Percentiles rank a stretch among this genome's conserved stretches.
These are phyloP conservation scores for Aspergillus arachidicola DNA, from an alignment of 2,329 filamentous ascomycete species.

Conservation along the genomic window DNA sequence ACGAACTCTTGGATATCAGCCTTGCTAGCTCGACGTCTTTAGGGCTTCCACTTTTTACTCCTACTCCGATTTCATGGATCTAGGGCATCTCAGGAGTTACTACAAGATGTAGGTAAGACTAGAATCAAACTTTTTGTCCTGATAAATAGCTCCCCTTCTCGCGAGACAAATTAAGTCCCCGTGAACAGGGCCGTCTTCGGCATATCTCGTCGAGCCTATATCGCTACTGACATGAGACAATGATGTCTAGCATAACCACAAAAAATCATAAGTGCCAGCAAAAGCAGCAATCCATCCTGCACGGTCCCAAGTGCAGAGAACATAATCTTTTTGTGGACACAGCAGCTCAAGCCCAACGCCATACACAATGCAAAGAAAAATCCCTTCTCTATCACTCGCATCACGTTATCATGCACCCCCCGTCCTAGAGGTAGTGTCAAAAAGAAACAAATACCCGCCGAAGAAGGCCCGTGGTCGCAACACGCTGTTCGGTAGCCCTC, in stretches of 20 bases:
- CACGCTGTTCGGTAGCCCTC: neutral
- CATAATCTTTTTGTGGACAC: conserved; percentile 28
- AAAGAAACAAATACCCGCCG: conserved; percentile 26
- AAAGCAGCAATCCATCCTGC: conserved; percentile 37
- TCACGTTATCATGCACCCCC: conserved; percentile 24
- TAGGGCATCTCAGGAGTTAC: neutral
- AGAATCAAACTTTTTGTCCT: conserved; percentile 25
- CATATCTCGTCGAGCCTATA: conserved; percentile 25
- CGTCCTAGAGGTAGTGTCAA: conserved; percentile 20
- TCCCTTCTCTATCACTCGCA: conserved; percentile 32
- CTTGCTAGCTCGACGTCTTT: neutral
- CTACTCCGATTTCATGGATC: neutral
- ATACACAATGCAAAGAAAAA: conserved; percentile 45
- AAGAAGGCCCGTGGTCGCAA: conserved; percentile 26
- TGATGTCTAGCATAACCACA: conserved; percentile 32
- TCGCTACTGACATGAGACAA: conserved; percentile 28
- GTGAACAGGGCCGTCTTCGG: conserved; percentile 28
- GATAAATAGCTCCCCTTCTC: conserved; percentile 33
- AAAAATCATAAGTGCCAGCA: conserved; percentile 32
- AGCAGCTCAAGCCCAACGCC: conserved; percentile 45
- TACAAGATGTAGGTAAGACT: conserved; percentile 8
- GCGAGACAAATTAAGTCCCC: conserved; percentile 27
- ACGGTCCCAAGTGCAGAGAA: conserved; percentile 38
- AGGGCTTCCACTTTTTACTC: neutral
- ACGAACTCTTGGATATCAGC: no score